Evolutionary conservation across 768 basidiomycete genomes (phyloP), one percentile per base, ranked within the genome.

Genomic region (Polyporus arcularius): DNA sequence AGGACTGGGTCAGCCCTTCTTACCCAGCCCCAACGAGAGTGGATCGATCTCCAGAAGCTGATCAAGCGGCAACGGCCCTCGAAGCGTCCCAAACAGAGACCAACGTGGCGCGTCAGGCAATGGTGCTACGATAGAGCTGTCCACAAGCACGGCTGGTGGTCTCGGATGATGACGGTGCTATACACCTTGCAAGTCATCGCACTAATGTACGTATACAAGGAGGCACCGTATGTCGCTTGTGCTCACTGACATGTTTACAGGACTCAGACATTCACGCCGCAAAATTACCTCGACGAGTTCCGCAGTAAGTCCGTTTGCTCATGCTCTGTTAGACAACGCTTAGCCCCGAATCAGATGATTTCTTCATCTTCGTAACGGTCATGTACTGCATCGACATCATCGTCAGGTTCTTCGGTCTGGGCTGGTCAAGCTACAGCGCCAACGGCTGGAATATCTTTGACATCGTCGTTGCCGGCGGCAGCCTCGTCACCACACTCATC

Each of bases 381-480:
- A 70, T 92, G 28, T 97, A 95, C 67, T 76, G 87, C 38, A 60
- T 91, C 58, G 96, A 98, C 71, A 86, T 93, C 38, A 58, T 76
- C 28, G 81, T 96, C 28, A 87, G 94, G n/a, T 77, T 89, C 47
- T 86, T 81, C 66, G 96, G 96, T 1, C 82, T 98, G 2, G 95
- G 96, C 1, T 89, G 87, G 86, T 73, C 72, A 15, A 91, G 89
- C 70, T 97, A 92, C 79, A 81, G 82, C n/a, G 85, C 87, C 32
- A 93, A 95, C 65, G 93, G 95, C 6, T 98, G 96, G 96, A 97
- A 96, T 70, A 67, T 94, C 1, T 98, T 96, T 73, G 96, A 98
- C 66, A 74, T 95, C 45, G 67, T 92, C 14, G 87, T 92, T 28
- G 86, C 94, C 16, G 78, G 76, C 3, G 96, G 96, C 6, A 92